phyloP scores from a whole-genome alignment of 306 rosid genomes.

The Quercus rubra region DNA sequence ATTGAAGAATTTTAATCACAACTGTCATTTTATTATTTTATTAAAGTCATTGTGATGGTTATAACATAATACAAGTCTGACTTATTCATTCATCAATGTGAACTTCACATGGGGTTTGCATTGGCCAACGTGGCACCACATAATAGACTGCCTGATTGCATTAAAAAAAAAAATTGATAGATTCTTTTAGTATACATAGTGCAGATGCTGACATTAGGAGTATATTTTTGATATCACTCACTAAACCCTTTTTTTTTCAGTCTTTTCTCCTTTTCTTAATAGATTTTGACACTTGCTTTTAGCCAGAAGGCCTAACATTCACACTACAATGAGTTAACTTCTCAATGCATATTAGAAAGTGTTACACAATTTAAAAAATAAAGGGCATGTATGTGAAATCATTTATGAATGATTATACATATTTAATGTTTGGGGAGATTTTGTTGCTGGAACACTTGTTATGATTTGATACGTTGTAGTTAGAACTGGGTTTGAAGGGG shows the following conservation, averaged over 20 bases:
- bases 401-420: background rate
- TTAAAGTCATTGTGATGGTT: background rate
- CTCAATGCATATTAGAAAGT: no score
- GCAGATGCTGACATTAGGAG: background rate
- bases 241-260: background rate
- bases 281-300: background rate
- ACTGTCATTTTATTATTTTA: background rate
- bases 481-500: no score
- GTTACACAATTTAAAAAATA: no score
- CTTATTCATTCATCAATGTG: background rate
- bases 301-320: background rate
- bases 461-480: no score
- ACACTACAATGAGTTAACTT: no score
- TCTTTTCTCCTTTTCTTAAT: background rate
- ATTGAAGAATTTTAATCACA: no score
- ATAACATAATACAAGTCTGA: background rate
- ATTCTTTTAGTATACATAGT: background rate
- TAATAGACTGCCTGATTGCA: no score
- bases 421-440: background rate
- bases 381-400: background rate
- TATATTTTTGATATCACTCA: background rate
- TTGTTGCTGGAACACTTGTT: no score
- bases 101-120: background rate
- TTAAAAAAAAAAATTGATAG: background rate
- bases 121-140: no score